Base-by-base conservation (phyloP, 2,329 filamentous ascomycete genomes). In the Neocatenulostroma microsporum region DNA sequence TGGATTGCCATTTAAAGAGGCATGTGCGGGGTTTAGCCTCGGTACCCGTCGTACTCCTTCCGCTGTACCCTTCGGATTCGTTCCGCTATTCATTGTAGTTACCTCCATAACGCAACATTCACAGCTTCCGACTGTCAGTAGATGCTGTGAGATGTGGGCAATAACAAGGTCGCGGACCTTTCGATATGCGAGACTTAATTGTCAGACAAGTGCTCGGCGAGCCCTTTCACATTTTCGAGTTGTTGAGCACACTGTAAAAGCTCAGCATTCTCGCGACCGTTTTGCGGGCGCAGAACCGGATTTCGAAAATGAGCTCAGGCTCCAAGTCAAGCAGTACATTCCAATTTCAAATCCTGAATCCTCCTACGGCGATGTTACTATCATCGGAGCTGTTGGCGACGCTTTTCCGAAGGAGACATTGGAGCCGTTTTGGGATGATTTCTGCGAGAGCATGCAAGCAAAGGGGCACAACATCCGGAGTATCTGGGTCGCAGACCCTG, bases 351-450 rank as follows among this genome's bases (percentile, higher is more conserved):
- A 89, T 53, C 70, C 67, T 0, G 61, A 66, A 17, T 82, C 84
- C 0, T 68, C 76, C 44, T 74, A 76, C 1, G 84, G 84, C 24
- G 85, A 91, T 58, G 66, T 94, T 9, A 94, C 84, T 15, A 78
- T 94, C 39, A 76, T 94, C 37, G 84, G 74, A n/a, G 78, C 80
- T 5, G 86, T 94, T 62, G 88, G 84, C 36, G 94, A 93, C 63
- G 87, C 80, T 14, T 93, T 94, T 48, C 81, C 84, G 14, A 94
- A 94, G 71, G 87, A 94, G 66, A 64, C 94, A 2, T 94, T 94
- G 55, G 87, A 94, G 51, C 82, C 87, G 0, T 66, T 94, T 0
- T 94, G 85, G 81, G 82, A 86, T 40, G 84, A 94, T 34, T 66
- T 94, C 2, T 66, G 82, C 47, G 62, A 68, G n/a, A 64, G 68